phyloP scores from a whole-genome alignment of 331 rosid species.

The Phaseolus coccineus region DNA sequence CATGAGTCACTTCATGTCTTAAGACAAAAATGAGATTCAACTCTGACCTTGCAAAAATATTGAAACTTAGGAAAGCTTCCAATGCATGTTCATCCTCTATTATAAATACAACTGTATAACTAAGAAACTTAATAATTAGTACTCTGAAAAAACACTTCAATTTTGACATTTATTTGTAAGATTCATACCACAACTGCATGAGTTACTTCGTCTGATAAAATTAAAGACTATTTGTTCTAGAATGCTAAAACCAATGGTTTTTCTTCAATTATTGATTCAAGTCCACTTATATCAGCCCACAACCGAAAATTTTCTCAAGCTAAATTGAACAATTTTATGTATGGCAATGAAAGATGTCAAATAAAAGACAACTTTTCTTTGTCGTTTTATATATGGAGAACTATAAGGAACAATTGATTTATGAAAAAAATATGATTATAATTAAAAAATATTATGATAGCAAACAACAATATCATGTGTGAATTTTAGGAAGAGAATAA shows the following conservation, averaged over 20 bases:
- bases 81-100: no score
- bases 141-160: not conserved
- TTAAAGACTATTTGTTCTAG: not conserved
- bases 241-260: not conserved
- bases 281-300: slow-evolving; percentile 4
- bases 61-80: no score
- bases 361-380: not conserved
- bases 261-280: slow-evolving; percentile 12
- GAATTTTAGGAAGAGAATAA: slow-evolving; percentile 39
- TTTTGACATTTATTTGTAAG: not conserved
- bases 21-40: no score
- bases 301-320: not conserved
- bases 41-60: no score
- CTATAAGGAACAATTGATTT: not conserved
- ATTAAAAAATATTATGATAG: not conserved
- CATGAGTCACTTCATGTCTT: no score
- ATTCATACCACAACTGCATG: no score
- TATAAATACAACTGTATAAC: no score
- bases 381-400: not conserved
- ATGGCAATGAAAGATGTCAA: not conserved
- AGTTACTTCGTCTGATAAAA: not conserved
- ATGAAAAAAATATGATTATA: slow-evolving; percentile 10
- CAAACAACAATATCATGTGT: not conserved
- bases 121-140: no score
- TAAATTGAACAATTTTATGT: slow-evolving; percentile 21